Percentiles rank a stretch among this genome's conserved stretches.
phyloP scores from a whole-genome alignment of 495 filamentous ascomycete genomes.

The Darksidea phi region DNA sequence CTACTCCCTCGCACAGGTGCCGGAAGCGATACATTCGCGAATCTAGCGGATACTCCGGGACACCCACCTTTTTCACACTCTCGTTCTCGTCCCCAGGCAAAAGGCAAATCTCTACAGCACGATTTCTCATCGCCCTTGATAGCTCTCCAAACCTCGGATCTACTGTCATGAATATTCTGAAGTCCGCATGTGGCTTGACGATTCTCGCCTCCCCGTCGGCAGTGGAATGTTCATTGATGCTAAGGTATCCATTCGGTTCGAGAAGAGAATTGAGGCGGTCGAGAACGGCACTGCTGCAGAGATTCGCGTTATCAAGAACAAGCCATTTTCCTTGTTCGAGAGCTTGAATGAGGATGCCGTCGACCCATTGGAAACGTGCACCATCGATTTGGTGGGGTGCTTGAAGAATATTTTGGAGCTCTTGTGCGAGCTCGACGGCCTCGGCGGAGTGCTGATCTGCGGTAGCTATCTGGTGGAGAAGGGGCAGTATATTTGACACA shows the following conservation, averaged over 20 bases:
- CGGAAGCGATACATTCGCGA: constrained; percentile 55
- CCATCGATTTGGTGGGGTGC: constrained; percentile 45
- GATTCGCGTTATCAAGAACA: constrained; percentile 92
- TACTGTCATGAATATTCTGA: constrained; percentile 91
- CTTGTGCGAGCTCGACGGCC: constrained; percentile 5
- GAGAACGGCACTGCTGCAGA: constrained; percentile 91
- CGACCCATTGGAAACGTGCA: constrained; percentile 93
- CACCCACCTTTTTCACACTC: background rate
- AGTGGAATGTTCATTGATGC: constrained; percentile 86
- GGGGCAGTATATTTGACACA: background rate
- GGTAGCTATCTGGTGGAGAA: constrained; percentile 11
- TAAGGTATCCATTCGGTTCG: constrained; percentile 82
- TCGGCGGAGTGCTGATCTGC: background rate
- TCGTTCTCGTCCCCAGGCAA: constrained; percentile 11
- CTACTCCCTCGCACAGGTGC: constrained; percentile 34
- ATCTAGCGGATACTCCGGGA: constrained; percentile 40
- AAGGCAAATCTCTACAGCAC: constrained; percentile 86
- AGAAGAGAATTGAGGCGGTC: constrained; percentile 93
- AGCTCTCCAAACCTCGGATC: constrained; percentile 91
- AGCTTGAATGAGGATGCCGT: constrained; percentile 85
- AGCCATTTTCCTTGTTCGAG: constrained; percentile 87
- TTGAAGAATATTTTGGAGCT: constrained; percentile 8
- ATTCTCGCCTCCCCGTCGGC: constrained; percentile 77
- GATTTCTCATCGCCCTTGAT: constrained; percentile 94
- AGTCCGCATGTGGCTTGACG: constrained; percentile 78